Evolutionary conservation across 2,329 filamentous ascomycete genomes (phyloP).

Genomic region (Annulohypoxylon truncatum): DNA sequence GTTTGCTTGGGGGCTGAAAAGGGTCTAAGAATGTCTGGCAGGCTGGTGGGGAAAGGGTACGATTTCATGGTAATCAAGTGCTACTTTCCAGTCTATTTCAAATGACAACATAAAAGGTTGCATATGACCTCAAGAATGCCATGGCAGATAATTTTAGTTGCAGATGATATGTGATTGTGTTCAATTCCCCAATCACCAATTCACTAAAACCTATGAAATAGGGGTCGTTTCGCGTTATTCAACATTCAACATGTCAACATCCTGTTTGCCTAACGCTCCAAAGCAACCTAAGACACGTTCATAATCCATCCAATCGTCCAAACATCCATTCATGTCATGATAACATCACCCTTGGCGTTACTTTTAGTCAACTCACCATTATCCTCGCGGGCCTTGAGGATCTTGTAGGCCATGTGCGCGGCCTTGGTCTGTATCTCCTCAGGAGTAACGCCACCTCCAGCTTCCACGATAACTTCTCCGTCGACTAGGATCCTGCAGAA

Average conservation of each 20-base stretch:
- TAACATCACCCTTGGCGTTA: background rate
- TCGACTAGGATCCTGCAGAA: conserved; percentile 64
- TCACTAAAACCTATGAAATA: background rate
- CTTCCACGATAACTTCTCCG: conserved; percentile 57
- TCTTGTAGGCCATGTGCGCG: conserved; percentile 60
- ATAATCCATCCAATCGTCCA: conserved; percentile 18
- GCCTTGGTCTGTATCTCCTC: conserved; percentile 68
- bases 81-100: background rate
- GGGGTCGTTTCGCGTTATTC: background rate
- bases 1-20: background rate
- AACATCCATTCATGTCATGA: background rate
- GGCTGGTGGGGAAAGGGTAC: background rate
- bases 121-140: background rate
- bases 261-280: background rate
- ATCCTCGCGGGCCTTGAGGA: conserved; percentile 14
- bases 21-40: background rate
- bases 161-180: background rate
- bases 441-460: conserved; percentile 58
- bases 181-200: background rate
- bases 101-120: background rate
- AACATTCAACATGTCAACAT: background rate
- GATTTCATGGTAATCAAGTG: background rate
- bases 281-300: background rate
- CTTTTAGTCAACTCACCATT: background rate
- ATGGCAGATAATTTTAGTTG: background rate